Base-by-base conservation (phyloP, 2,329 filamentous ascomycete species). In the Verticillium tricorpus region DNA sequence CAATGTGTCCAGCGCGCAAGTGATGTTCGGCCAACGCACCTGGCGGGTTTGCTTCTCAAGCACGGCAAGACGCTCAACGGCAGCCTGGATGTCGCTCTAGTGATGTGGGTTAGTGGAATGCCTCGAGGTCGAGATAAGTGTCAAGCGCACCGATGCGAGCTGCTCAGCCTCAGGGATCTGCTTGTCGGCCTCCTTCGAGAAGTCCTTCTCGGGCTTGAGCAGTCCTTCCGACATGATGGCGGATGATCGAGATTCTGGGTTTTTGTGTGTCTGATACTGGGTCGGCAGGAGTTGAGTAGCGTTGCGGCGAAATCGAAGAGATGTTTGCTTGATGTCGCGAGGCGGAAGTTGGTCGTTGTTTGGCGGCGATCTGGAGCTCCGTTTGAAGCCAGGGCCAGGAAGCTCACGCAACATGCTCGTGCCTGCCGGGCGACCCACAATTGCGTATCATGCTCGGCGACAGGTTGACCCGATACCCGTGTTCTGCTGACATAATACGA, bases 21-120 rank as follows among this genome's bases (percentile, higher is more conserved):
- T 61, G 50, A 39, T 17, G 11, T 61, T 28, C n/a, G 67, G 61
- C 37, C 22, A 52, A 52, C 45, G 45, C 79, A 96, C 93, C 86
- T 99, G 95, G 81, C 95, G 90, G 69, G 95, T 92, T 82, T 98
- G 93, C 82, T 99, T 99, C 85, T 99, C 95, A 66, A 99, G 83
- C 55, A 83, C 82, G 62, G 93, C 83, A 69, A 99, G 90, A 84
- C 97, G 97, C 80, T 99, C 95, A 73, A 99, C 89, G 62, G 93
- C 94, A 64, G 85, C 89, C 77, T 92, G 88, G 62, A 96, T 84
- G 78, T 97, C 91, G 71, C 82, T 86, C 89, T 6, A 62, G 15
- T 57, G 39, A 17, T 45, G 25, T 2, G 7, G 60, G 63, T 71
- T 61, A 71, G 68, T 50, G 59, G 57, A 17, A 34, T 19, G 73